Evolutionary conservation across 768 basidiomycete species (phyloP), one percentile per base, ranked within the genome.

Genomic region (Clitopilus hobsonii): DNA sequence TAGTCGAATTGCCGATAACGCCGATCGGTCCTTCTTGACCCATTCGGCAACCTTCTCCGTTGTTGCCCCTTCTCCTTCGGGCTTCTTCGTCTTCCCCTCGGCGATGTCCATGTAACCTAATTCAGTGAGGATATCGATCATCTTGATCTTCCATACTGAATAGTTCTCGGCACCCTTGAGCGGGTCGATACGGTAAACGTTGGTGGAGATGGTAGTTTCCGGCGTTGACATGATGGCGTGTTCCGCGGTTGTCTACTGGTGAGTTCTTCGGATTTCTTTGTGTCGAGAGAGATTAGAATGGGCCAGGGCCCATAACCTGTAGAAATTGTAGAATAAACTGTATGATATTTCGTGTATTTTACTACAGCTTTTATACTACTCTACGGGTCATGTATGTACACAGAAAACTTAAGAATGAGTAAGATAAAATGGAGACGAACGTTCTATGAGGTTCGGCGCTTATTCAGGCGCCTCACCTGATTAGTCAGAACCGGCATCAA

Each of bases 271-370:
- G 52, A 47, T 60, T 58, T 38, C 32, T 45, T 51, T 26, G 36
- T 16, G 6, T 30, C 29, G 29, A 30, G 49, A 52, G 48, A 49
- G 30, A 41, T 54, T 38, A 58, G 58, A 32, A 47, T 28, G 23
- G 53, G 49, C 27, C 61, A 60, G 66, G 66, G 68, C 66, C 65
- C 64, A 69, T 69, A 69, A 69, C 64, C 68, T 66, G 59, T 67
- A 65, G 62, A 56, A 49, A 30, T 30, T 14, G 29, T 30, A 30
- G 29, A 30, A 30, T 30, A 30, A 30, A 14, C 6, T 30, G 29
- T 30, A 30, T 30, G n/a, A 14, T 30, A 30, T 30, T 30, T 30
- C 29, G 29, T 30, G 29, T 30, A 30, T 14, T 30, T 14, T 30
- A 6, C 29, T 7, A 30, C 29, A 30, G 14, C 29, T 7, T 30